Conservation (phyloP, 225 moss, liverwort and hornwort species). For the Ulota crispa region DNA sequence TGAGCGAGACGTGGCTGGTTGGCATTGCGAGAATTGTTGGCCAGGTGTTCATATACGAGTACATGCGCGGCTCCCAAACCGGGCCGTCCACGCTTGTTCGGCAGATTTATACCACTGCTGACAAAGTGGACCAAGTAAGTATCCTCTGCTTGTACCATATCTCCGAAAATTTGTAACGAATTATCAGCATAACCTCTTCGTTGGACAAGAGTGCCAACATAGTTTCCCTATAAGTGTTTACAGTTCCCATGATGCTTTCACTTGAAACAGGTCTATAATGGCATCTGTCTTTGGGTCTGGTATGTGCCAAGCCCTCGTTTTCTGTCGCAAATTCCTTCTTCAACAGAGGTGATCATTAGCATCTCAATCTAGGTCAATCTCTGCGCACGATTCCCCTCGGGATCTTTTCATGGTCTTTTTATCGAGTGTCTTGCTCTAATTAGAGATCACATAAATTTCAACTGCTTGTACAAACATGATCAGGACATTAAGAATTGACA, state of each 20-base stretch:
- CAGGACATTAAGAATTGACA: no score
- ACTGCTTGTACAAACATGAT: background rate
- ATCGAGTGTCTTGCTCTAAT: background rate
- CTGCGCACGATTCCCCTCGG: background rate
- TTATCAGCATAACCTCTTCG: no score
- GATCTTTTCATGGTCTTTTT: background rate
- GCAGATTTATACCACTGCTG: constrained; percentile 26
- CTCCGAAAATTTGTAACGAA: background rate
- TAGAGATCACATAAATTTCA: background rate
- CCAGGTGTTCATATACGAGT: constrained; percentile 19
- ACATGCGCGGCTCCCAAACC: background rate
- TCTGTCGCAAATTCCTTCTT: background rate
- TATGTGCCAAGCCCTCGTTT: no score
- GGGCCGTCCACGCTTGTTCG: constrained; percentile 32
- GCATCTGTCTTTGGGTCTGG: background rate
- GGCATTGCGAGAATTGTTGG: constrained; percentile 43
- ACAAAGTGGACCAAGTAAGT: constrained; percentile 22
- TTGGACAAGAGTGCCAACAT: background rate
- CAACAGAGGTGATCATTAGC: background rate
- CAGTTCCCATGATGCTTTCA: background rate
- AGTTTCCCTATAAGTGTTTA: background rate
- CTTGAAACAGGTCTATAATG: background rate
- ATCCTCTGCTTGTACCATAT: background rate
- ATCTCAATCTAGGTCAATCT: background rate
- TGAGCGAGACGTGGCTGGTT: constrained; percentile 51